A percentile compares a stretch with the other conserved stretches of the same genome.
These are phyloP conservation scores for Boletus subcaerulescens DNA, from an alignment of 768 basidiomycete genomes.

Conservation along the genomic window DNA sequence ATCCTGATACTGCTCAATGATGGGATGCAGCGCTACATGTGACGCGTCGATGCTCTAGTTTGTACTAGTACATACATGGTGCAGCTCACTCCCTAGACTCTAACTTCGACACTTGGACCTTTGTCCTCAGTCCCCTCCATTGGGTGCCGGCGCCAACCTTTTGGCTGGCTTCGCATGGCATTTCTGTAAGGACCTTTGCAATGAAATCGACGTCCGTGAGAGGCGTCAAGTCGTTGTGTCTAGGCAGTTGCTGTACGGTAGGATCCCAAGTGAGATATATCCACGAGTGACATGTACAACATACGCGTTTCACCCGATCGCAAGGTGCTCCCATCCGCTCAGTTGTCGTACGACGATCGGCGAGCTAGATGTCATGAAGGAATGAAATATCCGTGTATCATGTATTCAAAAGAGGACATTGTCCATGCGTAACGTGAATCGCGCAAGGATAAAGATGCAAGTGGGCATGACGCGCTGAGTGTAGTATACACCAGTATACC, in stretches of 20 bases:
- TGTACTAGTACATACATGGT: neutral
- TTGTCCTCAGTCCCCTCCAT: conserved; percentile 81
- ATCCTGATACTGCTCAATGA: neutral
- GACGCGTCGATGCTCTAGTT: neutral
- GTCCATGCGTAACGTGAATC: conserved; percentile 94
- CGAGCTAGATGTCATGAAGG: conserved; percentile 54
- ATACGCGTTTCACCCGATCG: conserved; percentile 71
- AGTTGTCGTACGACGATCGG: conserved; percentile 73
- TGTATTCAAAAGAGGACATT: conserved; percentile 87
- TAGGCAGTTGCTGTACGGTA: conserved; percentile 65
- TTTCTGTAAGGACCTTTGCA: conserved; percentile 61
- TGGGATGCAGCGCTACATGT: too few species aligned
- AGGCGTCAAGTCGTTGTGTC: conserved; percentile 78
- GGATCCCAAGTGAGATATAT: neutral
- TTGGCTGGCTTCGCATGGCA: conserved; percentile 59
- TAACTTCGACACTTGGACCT: conserved; percentile 47
- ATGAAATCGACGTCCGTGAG: conserved; percentile 88
- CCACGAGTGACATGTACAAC: conserved; percentile 17
- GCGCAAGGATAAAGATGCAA: conserved; percentile 84
- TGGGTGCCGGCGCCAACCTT: conserved; percentile 65
- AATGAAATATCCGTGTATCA: conserved; percentile 90
- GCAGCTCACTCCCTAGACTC: conserved; percentile 4
- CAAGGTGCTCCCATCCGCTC: conserved; percentile 93
- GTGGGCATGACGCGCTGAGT: conserved; percentile 93
- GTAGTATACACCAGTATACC: conserved; percentile 31